Evolutionary conservation across 768 basidiomycete genomes (phyloP), one percentile per base, ranked within the genome.

Genomic region (Asterophora parasitica): DNA sequence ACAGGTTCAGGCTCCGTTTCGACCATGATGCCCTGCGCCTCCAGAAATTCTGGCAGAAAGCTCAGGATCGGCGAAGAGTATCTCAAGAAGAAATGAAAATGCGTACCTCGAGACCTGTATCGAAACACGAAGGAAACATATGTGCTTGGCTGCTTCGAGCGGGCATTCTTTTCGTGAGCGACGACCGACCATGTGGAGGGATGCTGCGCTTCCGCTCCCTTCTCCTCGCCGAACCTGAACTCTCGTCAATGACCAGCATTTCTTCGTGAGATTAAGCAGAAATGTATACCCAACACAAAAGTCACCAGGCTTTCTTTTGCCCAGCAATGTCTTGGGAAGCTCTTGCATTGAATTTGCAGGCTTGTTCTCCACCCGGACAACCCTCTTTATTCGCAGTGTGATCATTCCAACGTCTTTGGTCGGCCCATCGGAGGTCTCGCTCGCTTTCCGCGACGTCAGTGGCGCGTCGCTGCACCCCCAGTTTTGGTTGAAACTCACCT

Each of bases 91-190:
- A 19, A 31, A 45, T 6, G 23, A 26, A 17, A 27, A 6, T 27
- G 58, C 67, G 35, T 50, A 81, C 83, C 79, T 46, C 62, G 66
- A 31, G 78, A 68, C 19, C 81, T 68, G 60, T 88, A 88, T 33
- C 80, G 71, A 59, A 87, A 88, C 2, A 78, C 67, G 57, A 88
- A 88, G 12, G 81, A 77, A 19, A 85, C 80, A 45, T 75, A 78
- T n/a, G 82, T 76, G 32, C 61, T 63, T 4, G 75, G 68, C 48
- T 63, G 64, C n/a, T 58, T 62, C 28, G 58, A 56, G 9, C 59
- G 48, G 3, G 37, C 49, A 12, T 63, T 59, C 20, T 65, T 60
- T 26, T 77, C 76, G 53, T 77, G 70, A 0, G 80, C 68, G 42
- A 68, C 64, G 8, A 83, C 72, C 3, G 65, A 59, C 81, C 81